A percentile compares a stretch with the other conserved stretches of the same genome.
These are phyloP conservation scores for Aspergillus asperescens DNA, from an alignment of 495 filamentous ascomycete species.

Conservation along the genomic window DNA sequence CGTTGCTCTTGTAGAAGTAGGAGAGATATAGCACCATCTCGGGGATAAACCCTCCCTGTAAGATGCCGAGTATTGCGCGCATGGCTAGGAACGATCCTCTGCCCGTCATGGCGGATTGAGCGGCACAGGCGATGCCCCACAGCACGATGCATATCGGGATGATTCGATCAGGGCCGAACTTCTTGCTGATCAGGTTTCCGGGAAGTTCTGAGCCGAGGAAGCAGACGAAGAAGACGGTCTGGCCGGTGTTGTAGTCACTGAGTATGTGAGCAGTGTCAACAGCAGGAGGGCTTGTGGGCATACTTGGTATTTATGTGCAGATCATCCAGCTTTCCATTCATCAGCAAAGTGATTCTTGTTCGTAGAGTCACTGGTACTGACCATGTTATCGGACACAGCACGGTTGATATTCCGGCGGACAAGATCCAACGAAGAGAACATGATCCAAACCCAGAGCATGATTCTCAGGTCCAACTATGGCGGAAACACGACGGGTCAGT, in stretches of 20 bases:
- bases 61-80: slow-evolving; percentile 22
- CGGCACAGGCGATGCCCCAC: slow-evolving; percentile 44
- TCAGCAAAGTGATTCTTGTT: too few relatives aligned
- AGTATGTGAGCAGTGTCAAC: too few relatives aligned
- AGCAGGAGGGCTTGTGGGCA: too few relatives aligned
- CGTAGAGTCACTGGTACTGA: too few relatives aligned
- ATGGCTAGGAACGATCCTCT: slow-evolving; percentile 37
- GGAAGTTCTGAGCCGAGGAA: slow-evolving; percentile 35
- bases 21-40: slow-evolving; percentile 46
- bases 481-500: neutral
- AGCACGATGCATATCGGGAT: slow-evolving; percentile 36
- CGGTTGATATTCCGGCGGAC: neutral
- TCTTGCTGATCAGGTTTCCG: slow-evolving; percentile 31
- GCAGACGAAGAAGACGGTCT: slow-evolving; percentile 30
- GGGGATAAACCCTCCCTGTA: slow-evolving; percentile 50
- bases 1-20: slow-evolving; percentile 50
- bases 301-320: too few relatives aligned
- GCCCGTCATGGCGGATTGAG: slow-evolving; percentile 34
- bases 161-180: slow-evolving; percentile 21
- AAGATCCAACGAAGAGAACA: neutral
- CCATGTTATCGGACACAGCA: slow-evolving; percentile 3
- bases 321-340: too few relatives aligned
- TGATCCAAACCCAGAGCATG: slow-evolving; percentile 6
- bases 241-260: too few relatives aligned
- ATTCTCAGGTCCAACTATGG: neutral